Conservation (phyloP, 2,329 filamentous ascomycete species). For the Graphium sp. region DNA sequence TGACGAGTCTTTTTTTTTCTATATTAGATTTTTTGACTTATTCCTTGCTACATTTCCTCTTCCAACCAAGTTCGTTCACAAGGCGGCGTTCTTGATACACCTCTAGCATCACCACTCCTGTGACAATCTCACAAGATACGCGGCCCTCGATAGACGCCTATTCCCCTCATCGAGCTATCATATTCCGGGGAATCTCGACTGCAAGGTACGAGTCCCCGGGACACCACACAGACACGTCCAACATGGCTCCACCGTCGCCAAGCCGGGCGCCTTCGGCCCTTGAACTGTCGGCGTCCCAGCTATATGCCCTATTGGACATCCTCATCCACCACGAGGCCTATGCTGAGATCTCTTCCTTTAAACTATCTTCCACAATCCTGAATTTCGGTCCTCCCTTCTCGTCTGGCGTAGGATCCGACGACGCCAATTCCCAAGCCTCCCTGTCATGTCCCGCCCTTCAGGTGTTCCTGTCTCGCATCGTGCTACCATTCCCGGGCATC, state of each 20-base stretch:
- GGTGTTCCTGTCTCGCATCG: constrained; percentile 45
- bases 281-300: constrained; percentile 23
- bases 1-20: too few species aligned
- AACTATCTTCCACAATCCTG: constrained; percentile 42
- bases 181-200: too few species aligned
- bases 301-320: constrained; percentile 39
- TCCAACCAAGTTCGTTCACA: too few species aligned
- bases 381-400: constrained; percentile 56
- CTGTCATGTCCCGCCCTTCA: constrained; percentile 48
- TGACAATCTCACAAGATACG: neutral
- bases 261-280: too few species aligned
- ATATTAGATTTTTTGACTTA: too few species aligned
- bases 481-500: constrained; percentile 49
- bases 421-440: constrained; percentile 10
- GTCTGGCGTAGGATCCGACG: constrained; percentile 6
- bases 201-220: too few species aligned
- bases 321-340: constrained; percentile 43
- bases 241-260: too few species aligned
- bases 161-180: neutral
- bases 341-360: constrained; percentile 57
- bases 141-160: neutral
- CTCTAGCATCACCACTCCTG: too few species aligned
- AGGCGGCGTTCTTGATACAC: too few species aligned
- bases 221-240: too few species aligned
- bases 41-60: too few species aligned